phyloP scores from a whole-genome alignment of 225 moss, liverwort and hornwort genomes.

The Ulota crispa region DNA sequence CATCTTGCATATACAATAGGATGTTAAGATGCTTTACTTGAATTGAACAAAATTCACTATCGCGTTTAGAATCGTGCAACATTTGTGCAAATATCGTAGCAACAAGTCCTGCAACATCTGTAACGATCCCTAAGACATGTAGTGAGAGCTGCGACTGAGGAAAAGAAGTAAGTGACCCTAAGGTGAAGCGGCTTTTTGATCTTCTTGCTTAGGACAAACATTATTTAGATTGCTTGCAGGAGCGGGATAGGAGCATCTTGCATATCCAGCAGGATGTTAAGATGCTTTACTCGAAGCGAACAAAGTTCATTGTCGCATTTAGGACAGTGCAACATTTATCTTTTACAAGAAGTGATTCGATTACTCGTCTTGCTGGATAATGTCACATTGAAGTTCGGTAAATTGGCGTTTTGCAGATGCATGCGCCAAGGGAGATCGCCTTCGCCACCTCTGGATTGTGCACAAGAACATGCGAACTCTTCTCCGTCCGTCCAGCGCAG shows the following conservation, averaged over 20 bases:
- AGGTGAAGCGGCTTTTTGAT: neutral
- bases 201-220: neutral
- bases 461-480: neutral
- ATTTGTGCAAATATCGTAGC: too few relatives aligned
- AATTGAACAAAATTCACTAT: neutral
- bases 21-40: neutral
- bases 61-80: neutral
- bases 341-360: neutral
- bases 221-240: neutral
- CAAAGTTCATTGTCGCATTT: neutral
- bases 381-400: neutral
- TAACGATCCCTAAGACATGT: neutral
- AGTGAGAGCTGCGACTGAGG: neutral
- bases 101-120: too few relatives aligned
- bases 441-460: neutral
- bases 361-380: neutral
- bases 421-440: neutral
- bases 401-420: neutral
- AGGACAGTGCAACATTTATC: neutral
- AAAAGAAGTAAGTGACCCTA: neutral
- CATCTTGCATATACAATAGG: neutral
- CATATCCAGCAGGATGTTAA: neutral
- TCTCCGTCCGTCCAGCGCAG: neutral
- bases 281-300: neutral
- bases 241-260: neutral